A percentile compares a stretch with the other conserved stretches of the same genome.
Conservation (phyloP, 768 basidiomycete genomes). For the Leccinum broughii region DNA sequence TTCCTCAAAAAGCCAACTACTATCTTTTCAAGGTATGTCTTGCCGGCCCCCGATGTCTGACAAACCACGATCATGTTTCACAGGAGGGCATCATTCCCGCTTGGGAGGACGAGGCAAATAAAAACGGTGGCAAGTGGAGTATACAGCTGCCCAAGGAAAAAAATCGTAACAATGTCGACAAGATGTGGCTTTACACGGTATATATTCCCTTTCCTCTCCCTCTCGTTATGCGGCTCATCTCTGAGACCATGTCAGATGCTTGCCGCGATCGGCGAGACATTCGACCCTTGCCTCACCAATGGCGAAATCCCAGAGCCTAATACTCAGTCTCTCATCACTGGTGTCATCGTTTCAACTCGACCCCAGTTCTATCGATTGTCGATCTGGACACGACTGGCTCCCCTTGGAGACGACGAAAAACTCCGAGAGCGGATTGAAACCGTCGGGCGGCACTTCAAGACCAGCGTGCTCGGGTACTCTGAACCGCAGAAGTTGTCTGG, state of each 20-base stretch:
- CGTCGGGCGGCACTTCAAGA: constrained; percentile 91
- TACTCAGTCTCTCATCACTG: constrained; percentile 73
- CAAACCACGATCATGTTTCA: constrained; percentile 7
- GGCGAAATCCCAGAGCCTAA: constrained; percentile 42
- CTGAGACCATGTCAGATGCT: constrained; percentile 75
- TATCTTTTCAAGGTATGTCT: constrained; percentile 91
- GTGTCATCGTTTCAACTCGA: constrained; percentile 92
- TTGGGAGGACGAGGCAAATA: constrained; percentile 97
- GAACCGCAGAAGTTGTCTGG: constrained; percentile 75
- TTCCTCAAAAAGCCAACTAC: constrained; percentile 98
- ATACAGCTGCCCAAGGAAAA: constrained; percentile 97
- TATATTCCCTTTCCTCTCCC: constrained; percentile 12
- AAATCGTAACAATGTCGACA: constrained; percentile 79
- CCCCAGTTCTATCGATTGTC: constrained; percentile 95
- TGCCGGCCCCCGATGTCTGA: background rate
- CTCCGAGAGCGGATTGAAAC: constrained; percentile 80
- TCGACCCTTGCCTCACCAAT: constrained; percentile 78
- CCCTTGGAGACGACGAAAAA: constrained; percentile 51
- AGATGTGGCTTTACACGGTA: constrained; percentile 98
- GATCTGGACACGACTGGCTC: constrained; percentile 95
- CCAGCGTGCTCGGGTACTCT: constrained; percentile 76
- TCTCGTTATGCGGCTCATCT: constrained; percentile 3
- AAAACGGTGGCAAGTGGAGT: constrained; percentile 97
- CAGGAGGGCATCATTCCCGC: constrained; percentile 96
- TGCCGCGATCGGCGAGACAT: constrained; percentile 98